These are phyloP conservation scores for Xylaria palmicola DNA, from an alignment of 495 filamentous ascomycete species.

Conservation along the genomic window DNA sequence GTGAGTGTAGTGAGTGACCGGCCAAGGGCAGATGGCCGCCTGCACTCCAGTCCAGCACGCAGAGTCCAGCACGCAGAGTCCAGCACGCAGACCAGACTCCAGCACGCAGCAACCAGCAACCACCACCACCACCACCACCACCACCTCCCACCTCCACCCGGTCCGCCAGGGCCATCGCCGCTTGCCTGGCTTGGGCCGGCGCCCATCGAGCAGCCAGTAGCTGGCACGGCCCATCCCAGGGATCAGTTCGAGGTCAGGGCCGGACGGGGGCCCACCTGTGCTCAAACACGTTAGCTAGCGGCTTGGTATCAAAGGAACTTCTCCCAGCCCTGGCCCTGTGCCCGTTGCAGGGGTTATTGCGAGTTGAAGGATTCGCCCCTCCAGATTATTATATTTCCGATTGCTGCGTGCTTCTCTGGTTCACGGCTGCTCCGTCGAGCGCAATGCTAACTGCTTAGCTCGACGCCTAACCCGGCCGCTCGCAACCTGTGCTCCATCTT, in stretches of 20 bases:
- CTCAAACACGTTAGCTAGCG: constrained; percentile 22
- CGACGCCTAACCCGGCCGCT: too few species aligned
- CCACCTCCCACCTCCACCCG: too few species aligned
- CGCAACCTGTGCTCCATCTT: constrained; percentile 4
- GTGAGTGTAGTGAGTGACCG: constrained; percentile 13
- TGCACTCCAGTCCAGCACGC: too few species aligned
- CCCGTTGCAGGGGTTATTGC: constrained; percentile 18
- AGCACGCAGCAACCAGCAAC: constrained; percentile 14
- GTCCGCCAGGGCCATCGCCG: constrained; percentile 30
- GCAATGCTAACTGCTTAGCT: constrained; percentile 12
- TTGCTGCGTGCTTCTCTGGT: constrained; percentile 15
- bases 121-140: constrained; percentile 11
- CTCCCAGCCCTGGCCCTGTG: constrained; percentile 25
- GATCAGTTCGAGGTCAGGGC: constrained; percentile 24
- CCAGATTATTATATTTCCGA: constrained; percentile 26
- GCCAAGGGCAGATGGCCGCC: too few species aligned
- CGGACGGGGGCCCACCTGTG: constrained; percentile 18
- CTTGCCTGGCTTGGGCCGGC: constrained; percentile 29
- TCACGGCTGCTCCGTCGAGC: constrained; percentile 9
- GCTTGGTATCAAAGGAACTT: constrained; percentile 18
- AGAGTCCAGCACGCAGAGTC: too few species aligned
- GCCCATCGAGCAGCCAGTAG: constrained; percentile 1
- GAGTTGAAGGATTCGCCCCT: constrained; percentile 37
- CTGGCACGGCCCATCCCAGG: constrained; percentile 25
- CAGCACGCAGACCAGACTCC: too few species aligned